Base-by-base conservation (phyloP, 805 yeast genomes). In the Ogataea pini region DNA sequence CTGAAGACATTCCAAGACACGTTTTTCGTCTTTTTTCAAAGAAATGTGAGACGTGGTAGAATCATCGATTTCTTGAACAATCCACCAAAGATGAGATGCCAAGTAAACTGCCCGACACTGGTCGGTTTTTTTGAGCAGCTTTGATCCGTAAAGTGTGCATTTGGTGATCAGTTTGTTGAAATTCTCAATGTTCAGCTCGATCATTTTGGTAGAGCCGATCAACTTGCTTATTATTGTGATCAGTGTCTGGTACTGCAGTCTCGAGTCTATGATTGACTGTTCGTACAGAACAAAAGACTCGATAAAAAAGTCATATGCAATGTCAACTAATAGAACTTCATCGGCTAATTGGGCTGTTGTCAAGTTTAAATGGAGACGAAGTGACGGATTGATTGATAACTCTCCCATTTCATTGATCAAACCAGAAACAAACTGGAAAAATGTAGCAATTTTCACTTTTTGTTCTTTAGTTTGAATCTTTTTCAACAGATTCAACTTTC, bases 31-130 rank as follows among this genome's bases (percentile, higher is more conserved):
- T 22, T 54, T 60, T 50, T 62, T 68, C 42, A 58, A 50, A 32
- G 64, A 57, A 5, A 65, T 57, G 32, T 63, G 63, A 12, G 50
- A 44, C 13, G 60, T 36, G 22, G 52, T 44, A 13, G 58, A 33
- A 36, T 62, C 67, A 28, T 59, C 68, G 27, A 55, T 52, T 37
- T 65, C 76, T 50, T 86, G 90, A 19, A 85, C 82, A 61, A 92
- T 86, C 94, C 96, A 88, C 97, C 97, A 94, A 42, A 94, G 70
- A 67, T 94, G 97, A 1, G 96, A 83, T 36, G 96, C 91, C 44
- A 80, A 68, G 63, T 86, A 89, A 5, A 90, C 96, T 0, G 96
- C 84, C 13, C 97, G 80, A 65, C 97, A 91, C 67, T 94, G 99
- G 61, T 92, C 98, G 29, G 94, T 90, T 65, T 92, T 92, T 65